Evolutionary conservation across 768 basidiomycete species (phyloP), one percentile per base, ranked within the genome.

Genomic region (Phlebiopsis gigantea): DNA sequence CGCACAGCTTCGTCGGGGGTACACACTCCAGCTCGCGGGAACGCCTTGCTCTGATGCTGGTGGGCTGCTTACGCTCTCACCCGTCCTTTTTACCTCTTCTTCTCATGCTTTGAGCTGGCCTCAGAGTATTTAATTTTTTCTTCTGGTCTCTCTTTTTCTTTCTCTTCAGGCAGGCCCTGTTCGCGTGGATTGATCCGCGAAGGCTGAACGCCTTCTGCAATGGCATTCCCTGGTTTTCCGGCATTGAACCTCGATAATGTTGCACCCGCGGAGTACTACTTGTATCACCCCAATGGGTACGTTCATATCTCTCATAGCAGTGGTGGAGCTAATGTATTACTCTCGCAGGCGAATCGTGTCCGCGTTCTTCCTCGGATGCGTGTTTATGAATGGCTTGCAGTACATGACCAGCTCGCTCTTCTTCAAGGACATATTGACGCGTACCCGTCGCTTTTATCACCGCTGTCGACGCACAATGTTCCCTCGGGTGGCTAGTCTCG

Each of bases 331-430:
- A 8, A 51, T 1, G 2, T n/a, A 19, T n/a, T 1, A 17, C 43
- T 19, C 5, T 34, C 2, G 14, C 30, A 77, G 76, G 59, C 73
- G 67, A 31, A 63, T 71, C 15, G 62, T 75, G 22, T 64, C 74
- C 14, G 65, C 71, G 0, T 77, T 77, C 61, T 72, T 72, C 49
- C 63, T 75, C 6, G 76, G 76, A 30, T 74, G 72, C 67, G 73
- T 74, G 2, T 75, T 73, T 59, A 61, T 73, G 43, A 64, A 65
- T 50, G 68, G 74, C 56, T 47, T 72, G 15, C 58, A 63, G 14
- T 66, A 67, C 57, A 49, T 70, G 14, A 46, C 64, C 21, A 57
- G 57, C 44, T 71, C 68, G 2, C 39, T 61, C 24, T 60, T 67
- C 29, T 7, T 70, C 43, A 57, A 54, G 24, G 55, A 61, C 46